Evolutionary conservation across 2,329 filamentous ascomycete genomes (phyloP).

Genomic region (Capronia coronata): DNA sequence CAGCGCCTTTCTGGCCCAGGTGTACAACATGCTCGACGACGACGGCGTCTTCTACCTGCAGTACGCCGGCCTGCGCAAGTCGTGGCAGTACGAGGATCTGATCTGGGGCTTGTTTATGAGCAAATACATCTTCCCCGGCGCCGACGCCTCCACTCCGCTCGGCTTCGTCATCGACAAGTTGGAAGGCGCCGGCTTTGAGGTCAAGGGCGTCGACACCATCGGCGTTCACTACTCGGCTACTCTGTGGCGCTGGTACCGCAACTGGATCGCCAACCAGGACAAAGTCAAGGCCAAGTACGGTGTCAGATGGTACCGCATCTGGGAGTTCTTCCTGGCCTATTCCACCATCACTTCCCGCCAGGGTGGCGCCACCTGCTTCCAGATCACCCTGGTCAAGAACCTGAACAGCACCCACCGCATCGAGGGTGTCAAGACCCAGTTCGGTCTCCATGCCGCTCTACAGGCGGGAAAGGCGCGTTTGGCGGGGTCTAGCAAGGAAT

Average conservation of each 20-base stretch:
- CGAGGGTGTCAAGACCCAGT: constrained; percentile 65
- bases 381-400: constrained; percentile 83
- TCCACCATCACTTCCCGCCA: constrained; percentile 79
- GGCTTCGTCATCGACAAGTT: constrained; percentile 79
- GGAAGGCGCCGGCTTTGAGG: constrained; percentile 79
- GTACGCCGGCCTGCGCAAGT: constrained; percentile 85
- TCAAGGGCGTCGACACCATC: constrained; percentile 87
- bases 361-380: constrained; percentile 77
- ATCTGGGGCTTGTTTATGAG: constrained; percentile 99
- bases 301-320: constrained; percentile 90
- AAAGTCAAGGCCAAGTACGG: constrained; percentile 95
- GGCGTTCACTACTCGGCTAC: constrained; percentile 97
- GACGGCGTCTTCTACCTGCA: constrained; percentile 95
- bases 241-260: constrained; percentile 96
- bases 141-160: constrained; percentile 88
- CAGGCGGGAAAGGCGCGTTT: constrained; percentile 40
- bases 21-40: constrained; percentile 92
- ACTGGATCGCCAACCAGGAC: constrained; percentile 91
- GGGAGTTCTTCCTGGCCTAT: constrained; percentile 85
- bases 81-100: constrained; percentile 96
- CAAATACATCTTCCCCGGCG: constrained; percentile 97
- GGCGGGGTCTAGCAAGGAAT: too few relatives aligned
- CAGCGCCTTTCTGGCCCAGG: constrained; percentile 70
- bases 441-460: constrained; percentile 61
- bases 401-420: constrained; percentile 79